Percentiles rank a stretch among this genome's conserved stretches.
phyloP scores from a whole-genome alignment of 1,284 basidiomycete genomes.

The Retiboletus flavoniger region DNA sequence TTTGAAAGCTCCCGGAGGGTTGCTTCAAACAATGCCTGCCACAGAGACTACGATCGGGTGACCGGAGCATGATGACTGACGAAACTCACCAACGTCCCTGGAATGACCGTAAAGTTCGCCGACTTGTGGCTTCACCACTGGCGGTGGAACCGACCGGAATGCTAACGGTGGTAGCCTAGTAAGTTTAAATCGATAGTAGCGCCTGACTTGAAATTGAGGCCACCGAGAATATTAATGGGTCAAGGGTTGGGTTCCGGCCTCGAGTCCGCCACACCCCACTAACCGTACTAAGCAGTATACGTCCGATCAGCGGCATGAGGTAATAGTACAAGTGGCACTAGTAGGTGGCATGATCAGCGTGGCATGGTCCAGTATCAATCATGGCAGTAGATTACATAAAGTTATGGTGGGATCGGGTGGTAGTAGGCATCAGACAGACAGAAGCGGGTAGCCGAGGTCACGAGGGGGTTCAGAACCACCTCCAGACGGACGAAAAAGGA shows the following conservation, averaged over 20 bases:
- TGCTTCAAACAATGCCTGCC: background rate
- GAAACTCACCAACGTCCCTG: slow-evolving; percentile 5
- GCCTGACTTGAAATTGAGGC: background rate
- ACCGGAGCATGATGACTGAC: background rate
- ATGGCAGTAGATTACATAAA: background rate
- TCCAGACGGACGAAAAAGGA: too few species aligned
- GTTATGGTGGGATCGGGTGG: too few species aligned
- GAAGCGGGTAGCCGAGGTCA: too few species aligned
- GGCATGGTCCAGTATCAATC: background rate
- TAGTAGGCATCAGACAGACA: too few species aligned
- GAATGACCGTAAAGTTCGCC: background rate
- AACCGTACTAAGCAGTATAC: too few species aligned
- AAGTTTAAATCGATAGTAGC: background rate
- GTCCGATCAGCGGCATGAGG: too few species aligned
- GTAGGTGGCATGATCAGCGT: background rate
- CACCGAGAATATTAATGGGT: background rate
- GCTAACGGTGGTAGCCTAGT: background rate
- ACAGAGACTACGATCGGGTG: background rate
- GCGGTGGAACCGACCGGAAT: background rate
- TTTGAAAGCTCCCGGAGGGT: background rate
- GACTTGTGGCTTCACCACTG: background rate
- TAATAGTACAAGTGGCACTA: background rate
- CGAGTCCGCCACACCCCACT: background rate
- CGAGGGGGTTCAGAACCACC: too few species aligned
- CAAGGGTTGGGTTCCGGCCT: slow-evolving; percentile 7